phyloP scores from a whole-genome alignment of 2,329 filamentous ascomycete species.

The Mycocentrospora acerina region DNA sequence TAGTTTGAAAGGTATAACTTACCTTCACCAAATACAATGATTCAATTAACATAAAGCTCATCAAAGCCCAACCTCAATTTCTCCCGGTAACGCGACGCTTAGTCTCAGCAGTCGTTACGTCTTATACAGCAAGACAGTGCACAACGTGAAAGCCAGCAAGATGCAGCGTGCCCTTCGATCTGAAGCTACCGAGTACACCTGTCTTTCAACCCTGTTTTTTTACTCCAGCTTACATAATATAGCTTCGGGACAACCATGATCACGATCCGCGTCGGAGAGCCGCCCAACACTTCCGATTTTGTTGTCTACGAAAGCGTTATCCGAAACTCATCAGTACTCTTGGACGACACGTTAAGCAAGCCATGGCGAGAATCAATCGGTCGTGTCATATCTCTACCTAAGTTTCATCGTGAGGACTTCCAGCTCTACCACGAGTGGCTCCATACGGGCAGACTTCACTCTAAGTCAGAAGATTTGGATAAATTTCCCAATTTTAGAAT shows the following conservation, averaged over 20 bases:
- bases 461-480: too few relatives aligned
- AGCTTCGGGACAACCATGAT: not conserved
- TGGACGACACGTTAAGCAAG: not conserved
- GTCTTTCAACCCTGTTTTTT: not conserved
- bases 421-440: not conserved
- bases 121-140: not conserved
- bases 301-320: constrained; percentile 2
- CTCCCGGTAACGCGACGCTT: too few relatives aligned
- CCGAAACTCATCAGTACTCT: not conserved
- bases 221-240: not conserved
- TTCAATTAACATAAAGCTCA: too few relatives aligned
- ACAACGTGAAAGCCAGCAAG: too few relatives aligned
- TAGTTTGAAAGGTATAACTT: too few relatives aligned
- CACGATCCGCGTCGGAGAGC: not conserved
- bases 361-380: not conserved
- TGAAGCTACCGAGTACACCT: not conserved
- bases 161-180: not conserved
- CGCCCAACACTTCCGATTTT: not conserved
- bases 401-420: not conserved
- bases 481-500: too few relatives aligned
- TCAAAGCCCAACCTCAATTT: too few relatives aligned
- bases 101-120: not conserved
- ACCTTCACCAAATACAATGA: too few relatives aligned
- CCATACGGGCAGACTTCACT: not conserved
- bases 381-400: not conserved